Base-by-base conservation (phyloP, 2,329 filamentous ascomycete genomes). In the Rutstroemia sydowiana region DNA sequence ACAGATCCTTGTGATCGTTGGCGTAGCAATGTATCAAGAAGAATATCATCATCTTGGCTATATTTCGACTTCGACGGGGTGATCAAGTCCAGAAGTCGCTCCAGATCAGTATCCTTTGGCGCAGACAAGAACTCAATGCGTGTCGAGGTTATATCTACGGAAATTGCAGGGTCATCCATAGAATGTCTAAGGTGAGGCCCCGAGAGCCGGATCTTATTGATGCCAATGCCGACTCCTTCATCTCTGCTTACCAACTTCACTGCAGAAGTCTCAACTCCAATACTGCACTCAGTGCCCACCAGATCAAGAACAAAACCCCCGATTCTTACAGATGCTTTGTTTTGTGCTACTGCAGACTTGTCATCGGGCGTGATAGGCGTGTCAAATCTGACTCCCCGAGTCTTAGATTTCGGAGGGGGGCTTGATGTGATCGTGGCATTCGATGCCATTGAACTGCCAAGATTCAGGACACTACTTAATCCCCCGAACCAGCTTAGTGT, bases 21-120 rank as follows among this genome's bases (percentile, higher is more conserved):
- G 20, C 88, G 79, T 13, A 97, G 71, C 0, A 98, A 75, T 0
- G 89, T 96, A 61, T 97, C 92, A 20, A 98, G 80, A 75, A 98
- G 84, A 55, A 98, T 95, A 62, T 97, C 92, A 61, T 96, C 89
- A 55, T 95, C 87, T 43, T 84, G 82, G 55, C 92, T 85, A 58
- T 84, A 96, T 57, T 91, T 89, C 66, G 93, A 83, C 58, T 90
- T 93, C 0, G 91, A 95, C 0, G 93, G 95, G 6, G 87, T 95
- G 51, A 98, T 87, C 47, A 98, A 76, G 48, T 87, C 85, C 0
- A 98, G 72, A 1, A 98, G 75, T 31, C 84, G 81, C 62, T 91
- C 86, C 0, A 98, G 74, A 66, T 98, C 93, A 16, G 76, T 73
- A 59, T 95, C 85, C 55, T 85, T 84, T 0, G 93, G 92, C 0